phyloP scores from a whole-genome alignment of 176 grass and related monocot genomes.

The Zoysia japonica region DNA sequence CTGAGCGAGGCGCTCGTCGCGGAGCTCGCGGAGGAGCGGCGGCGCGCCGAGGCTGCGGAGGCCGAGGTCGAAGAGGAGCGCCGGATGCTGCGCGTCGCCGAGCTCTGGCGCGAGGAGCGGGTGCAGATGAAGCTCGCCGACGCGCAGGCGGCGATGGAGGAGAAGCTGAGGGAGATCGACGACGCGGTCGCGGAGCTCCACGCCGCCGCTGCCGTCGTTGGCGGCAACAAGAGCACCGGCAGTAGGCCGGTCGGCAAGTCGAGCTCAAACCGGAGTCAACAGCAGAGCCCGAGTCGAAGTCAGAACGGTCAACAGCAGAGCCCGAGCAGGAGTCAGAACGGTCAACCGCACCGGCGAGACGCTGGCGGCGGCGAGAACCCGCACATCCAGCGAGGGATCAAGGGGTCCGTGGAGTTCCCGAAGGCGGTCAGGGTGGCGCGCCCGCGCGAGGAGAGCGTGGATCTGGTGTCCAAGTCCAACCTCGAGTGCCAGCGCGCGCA shows the following conservation, averaged over 20 bases:
- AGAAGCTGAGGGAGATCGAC: conserved; percentile 60
- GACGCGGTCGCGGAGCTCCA: conserved; percentile 27
- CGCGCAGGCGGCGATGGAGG: conserved; percentile 57
- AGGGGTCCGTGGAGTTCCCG: conserved; percentile 90
- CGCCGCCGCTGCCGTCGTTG: not conserved
- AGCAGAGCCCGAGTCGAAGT: conserved; percentile 19
- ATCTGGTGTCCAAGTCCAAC: conserved; percentile 48
- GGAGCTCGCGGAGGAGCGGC: conserved; percentile 65
- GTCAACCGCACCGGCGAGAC: conserved; percentile 38
- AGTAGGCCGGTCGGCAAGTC: conserved; percentile 21
- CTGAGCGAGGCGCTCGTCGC: conserved; percentile 11
- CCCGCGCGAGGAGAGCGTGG: conserved; percentile 45
- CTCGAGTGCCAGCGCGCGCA: conserved; percentile 87
- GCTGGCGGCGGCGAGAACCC: conserved; percentile 59
- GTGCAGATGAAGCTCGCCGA: conserved; percentile 83
- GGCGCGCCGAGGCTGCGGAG: conserved; percentile 50
- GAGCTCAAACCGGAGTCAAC: conserved; percentile 34
- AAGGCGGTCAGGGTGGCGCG: conserved; percentile 46
- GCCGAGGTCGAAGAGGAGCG: conserved; percentile 72
- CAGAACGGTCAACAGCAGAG: not conserved
- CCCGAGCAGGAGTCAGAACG: too few species aligned
- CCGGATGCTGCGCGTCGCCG: conserved; percentile 67
- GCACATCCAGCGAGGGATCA: conserved; percentile 85
- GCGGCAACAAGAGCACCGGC: not conserved
- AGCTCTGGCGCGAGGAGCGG: conserved; percentile 85